Evolutionary conservation across 2,329 filamentous ascomycete genomes (phyloP).

Genomic region (Fusarium drepaniforme): DNA sequence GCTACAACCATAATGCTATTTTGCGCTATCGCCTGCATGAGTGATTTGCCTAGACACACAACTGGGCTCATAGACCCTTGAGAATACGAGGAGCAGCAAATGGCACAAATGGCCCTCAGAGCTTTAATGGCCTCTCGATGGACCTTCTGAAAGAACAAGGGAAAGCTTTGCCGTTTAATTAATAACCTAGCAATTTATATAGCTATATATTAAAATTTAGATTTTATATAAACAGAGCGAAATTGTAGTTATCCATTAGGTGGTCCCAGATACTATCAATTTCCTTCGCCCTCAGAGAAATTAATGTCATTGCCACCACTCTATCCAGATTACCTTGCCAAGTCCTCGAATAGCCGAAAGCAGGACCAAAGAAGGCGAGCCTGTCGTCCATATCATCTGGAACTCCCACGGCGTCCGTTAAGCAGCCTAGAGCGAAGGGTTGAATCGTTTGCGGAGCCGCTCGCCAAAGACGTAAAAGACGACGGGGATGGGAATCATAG

Average conservation of each 20-base stretch:
- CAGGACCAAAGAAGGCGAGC: neutral
- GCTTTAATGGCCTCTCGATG: too few species aligned
- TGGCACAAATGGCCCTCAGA: too few species aligned
- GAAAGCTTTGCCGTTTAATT: too few species aligned
- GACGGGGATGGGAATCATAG: conserved; percentile 6
- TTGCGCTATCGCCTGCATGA: too few species aligned
- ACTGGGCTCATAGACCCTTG: too few species aligned
- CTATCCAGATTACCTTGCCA: neutral
- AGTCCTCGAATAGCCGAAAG: neutral
- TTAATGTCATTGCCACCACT: neutral
- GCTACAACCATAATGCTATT: too few species aligned
- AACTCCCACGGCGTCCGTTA: neutral
- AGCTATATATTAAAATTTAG: neutral
- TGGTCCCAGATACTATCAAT: neutral
- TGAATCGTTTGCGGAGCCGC: conserved; percentile 3
- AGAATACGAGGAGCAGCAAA: too few species aligned
- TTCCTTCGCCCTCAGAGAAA: too few species aligned
- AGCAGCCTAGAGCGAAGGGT: neutral
- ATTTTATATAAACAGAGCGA: neutral
- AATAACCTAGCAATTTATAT: neutral
- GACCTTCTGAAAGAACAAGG: too few species aligned
- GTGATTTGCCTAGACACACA: too few species aligned
- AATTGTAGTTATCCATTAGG: neutral
- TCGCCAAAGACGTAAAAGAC: neutral
- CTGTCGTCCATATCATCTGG: neutral